Percentiles rank a stretch among this genome's conserved stretches.
Evolutionary conservation across 176 grass and related monocot species (phyloP).

Genomic region (Paspalum notatum): DNA sequence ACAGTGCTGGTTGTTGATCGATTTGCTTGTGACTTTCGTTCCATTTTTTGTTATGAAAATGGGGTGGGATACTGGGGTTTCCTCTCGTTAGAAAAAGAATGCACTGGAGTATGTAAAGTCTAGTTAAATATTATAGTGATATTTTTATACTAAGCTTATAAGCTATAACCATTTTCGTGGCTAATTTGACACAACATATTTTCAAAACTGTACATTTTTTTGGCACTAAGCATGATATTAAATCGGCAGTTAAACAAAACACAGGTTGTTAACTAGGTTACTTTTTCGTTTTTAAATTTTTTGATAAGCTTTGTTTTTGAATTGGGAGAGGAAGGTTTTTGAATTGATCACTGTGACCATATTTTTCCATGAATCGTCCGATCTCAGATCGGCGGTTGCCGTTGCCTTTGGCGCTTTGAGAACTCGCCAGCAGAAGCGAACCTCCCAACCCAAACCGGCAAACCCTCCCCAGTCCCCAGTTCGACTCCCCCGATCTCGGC

Average conservation of each 20-base stretch:
- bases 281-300: not conserved
- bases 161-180: not conserved
- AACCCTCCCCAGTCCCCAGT: conserved; percentile 13
- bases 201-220: not conserved
- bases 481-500: conserved; percentile 22
- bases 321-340: no score
- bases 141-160: not conserved
- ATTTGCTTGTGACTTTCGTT: not conserved
- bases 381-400: conserved; percentile 8
- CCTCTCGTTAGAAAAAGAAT: not conserved
- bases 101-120: not conserved
- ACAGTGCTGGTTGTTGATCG: not conserved
- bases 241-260: not conserved
- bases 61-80: no score
- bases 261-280: no score
- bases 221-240: not conserved
- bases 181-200: not conserved
- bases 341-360: not conserved
- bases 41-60: not conserved
- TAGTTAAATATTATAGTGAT: no score
- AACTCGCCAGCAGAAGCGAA: not conserved
- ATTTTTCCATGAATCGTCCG: conserved; percentile 8
- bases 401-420: not conserved
- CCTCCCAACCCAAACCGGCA: conserved; percentile 23
- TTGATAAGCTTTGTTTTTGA: no score